Conservation (phyloP, 176 grass and related monocot species). For the Musa schizocarpa region DNA sequence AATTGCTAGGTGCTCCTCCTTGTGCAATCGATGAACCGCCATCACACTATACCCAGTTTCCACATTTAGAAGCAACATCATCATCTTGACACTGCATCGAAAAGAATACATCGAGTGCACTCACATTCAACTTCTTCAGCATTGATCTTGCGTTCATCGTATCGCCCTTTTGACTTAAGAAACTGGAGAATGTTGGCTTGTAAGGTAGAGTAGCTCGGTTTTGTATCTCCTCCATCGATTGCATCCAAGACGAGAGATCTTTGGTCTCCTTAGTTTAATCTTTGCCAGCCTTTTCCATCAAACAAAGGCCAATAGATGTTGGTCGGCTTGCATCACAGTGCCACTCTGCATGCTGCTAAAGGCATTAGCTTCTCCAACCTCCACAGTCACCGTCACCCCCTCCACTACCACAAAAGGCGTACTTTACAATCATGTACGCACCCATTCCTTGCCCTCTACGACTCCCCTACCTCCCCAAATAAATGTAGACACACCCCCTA, state of each 20-base stretch:
- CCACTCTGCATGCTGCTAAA: not conserved
- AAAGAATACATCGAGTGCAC: no score
- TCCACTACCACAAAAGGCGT: not conserved
- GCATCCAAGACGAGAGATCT: not conserved
- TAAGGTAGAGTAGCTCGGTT: not conserved
- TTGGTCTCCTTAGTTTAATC: not conserved
- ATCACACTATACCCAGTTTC: no score
- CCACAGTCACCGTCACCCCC: not conserved
- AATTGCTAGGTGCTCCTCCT: no score
- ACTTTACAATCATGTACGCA: not conserved
- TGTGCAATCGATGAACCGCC: no score
- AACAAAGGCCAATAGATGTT: not conserved
- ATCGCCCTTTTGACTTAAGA: not conserved
- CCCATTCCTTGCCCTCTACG: constrained; percentile 1
- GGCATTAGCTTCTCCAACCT: constrained; percentile 9
- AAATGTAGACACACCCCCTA: not conserved
- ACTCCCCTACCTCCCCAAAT: not conserved
- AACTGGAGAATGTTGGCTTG: not conserved
- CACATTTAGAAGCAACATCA: no score
- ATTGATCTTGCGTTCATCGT: no score
- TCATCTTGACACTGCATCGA: no score
- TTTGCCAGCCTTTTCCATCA: not conserved
- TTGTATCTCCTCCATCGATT: not conserved
- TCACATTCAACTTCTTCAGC: no score
- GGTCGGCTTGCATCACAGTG: not conserved